A percentile compares a stretch with the other conserved stretches of the same genome.
Conservation (phyloP, 169 alveolate species). For the Condylostoma magnum region DNA sequence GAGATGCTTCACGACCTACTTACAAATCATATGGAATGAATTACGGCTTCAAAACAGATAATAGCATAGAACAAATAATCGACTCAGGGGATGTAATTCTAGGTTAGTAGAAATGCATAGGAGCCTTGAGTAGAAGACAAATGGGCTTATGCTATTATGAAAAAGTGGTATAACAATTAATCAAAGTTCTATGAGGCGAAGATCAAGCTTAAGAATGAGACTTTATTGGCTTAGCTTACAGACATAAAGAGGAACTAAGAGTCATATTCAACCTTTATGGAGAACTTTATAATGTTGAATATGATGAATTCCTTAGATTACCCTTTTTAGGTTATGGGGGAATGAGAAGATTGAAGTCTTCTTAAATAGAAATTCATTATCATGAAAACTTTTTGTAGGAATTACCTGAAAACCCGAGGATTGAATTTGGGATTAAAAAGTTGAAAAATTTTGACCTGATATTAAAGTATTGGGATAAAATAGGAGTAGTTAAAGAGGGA, state of each 20-base stretch:
- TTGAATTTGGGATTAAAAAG: too few relatives aligned
- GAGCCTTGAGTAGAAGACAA: neutral
- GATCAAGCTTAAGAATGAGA: neutral
- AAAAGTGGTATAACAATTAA: neutral
- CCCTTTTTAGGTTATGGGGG: neutral
- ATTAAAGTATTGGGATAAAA: too few relatives aligned
- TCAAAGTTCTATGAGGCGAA: too few relatives aligned
- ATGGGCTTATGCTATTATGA: slow-evolving; percentile 12
- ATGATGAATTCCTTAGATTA: slow-evolving; percentile 16
- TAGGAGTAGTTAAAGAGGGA: too few relatives aligned
- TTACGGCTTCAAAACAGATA: slow-evolving; percentile 27
- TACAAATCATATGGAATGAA: slow-evolving; percentile 25
- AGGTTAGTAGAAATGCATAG: neutral
- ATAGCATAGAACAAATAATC: slow-evolving; percentile 3
- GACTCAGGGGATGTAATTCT: slow-evolving; percentile 20
- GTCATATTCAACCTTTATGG: neutral
- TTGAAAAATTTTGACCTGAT: too few relatives aligned
- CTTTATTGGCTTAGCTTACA: neutral
- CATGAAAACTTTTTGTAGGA: too few relatives aligned
- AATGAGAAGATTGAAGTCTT: slow-evolving; percentile 8
- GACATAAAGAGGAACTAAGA: slow-evolving; percentile 11
- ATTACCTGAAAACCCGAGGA: too few relatives aligned
- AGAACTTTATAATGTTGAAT: slow-evolving; percentile 7
- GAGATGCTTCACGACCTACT: slow-evolving; percentile 28
- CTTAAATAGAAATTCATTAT: too few relatives aligned